Base-by-base conservation (phyloP, 768 basidiomycete species). In the Ramaria rubella region DNA sequence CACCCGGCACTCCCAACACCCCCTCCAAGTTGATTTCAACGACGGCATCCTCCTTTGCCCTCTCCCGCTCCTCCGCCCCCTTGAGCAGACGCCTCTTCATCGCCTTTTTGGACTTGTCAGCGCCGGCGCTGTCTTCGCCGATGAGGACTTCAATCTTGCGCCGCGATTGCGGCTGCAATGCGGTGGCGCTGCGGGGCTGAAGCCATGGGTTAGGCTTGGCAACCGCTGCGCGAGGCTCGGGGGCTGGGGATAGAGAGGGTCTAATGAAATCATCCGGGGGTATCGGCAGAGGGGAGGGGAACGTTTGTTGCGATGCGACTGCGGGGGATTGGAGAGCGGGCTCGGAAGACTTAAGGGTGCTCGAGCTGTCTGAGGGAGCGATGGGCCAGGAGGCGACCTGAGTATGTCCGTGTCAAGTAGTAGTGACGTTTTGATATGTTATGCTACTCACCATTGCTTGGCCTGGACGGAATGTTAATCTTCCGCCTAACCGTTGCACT, bases 131-230 rank as follows among this genome's bases (percentile, higher is more conserved):
- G 58, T 79, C 77, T 63, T 90, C 93, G 61, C 79, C 77, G 21
- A 91, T 80, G 3, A 82, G 68, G 9, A 89, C 75, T 58, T 86
- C 81, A 68, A 93, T 94, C 59, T 80, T 80, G 68, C 87, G 4
- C 19, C 52, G 17, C 43, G 58, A 3, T 64, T 60, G n/a, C 2
- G 52, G 23, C 64, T 59, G 17, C 4, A 36, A 38, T 26, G 30
- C 48, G n/a, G 45, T 33, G 7, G 68, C 55, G 5, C 59, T 62
- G 11, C 56, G 49, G 9, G 72, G 71, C 1, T 71, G 70, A 17
- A 96, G 83, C 93, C 95, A 97, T 9, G 94, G 94, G 68, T 98
- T 98, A 9, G 60, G 58, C 19, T 67, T 65, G n/a, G 34, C 46
- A 6, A 31, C 42, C 12, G 58, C 29, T 11, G 53, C 23, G 14